Conservation (phyloP, 805 yeast genomes). For the Danielia oregonensis region DNA sequence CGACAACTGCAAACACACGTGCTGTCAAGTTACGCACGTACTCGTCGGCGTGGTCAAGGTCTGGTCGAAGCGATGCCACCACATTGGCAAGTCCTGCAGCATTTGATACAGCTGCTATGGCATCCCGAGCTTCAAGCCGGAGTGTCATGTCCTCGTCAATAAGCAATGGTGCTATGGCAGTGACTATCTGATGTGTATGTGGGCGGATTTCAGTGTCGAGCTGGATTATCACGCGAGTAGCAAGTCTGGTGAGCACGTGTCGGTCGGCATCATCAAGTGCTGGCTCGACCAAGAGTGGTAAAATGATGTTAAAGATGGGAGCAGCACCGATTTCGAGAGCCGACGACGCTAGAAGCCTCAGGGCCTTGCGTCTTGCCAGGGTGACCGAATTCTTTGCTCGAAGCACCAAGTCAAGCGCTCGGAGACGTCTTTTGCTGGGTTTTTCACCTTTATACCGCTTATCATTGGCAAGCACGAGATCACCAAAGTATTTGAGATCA, state of each 20-base stretch:
- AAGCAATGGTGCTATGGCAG: slow-evolving; percentile 73
- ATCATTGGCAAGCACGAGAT: slow-evolving; percentile 31
- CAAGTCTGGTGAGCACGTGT: slow-evolving; percentile 72
- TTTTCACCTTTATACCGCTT: too few relatives aligned
- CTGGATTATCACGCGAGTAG: slow-evolving; percentile 64
- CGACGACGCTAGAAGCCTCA: slow-evolving; percentile 61
- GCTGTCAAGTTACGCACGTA: slow-evolving; percentile 73
- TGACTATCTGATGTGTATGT: slow-evolving; percentile 64
- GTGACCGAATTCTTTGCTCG: slow-evolving; percentile 79
- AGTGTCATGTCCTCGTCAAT: slow-evolving; percentile 77
- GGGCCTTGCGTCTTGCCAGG: slow-evolving; percentile 59
- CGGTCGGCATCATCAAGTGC: slow-evolving; percentile 77
- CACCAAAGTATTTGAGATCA: slow-evolving; percentile 70
- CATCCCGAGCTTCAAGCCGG: slow-evolving; percentile 74
- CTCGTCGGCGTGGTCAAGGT: slow-evolving; percentile 80
- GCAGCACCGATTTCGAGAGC: slow-evolving; percentile 68
- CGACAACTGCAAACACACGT: slow-evolving; percentile 78
- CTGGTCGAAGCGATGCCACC: slow-evolving; percentile 76
- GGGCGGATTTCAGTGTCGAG: slow-evolving; percentile 68
- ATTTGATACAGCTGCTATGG: slow-evolving; percentile 67
- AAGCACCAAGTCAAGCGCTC: slow-evolving; percentile 59
- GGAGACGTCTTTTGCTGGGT: slow-evolving; percentile 45
- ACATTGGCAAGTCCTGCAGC: slow-evolving; percentile 81
- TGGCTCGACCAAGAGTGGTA: slow-evolving; percentile 74
- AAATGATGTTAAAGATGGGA: slow-evolving; percentile 60